These are phyloP conservation scores for Fusarium mexicanum DNA, from an alignment of 2,329 filamentous ascomycete genomes.

Conservation along the genomic window DNA sequence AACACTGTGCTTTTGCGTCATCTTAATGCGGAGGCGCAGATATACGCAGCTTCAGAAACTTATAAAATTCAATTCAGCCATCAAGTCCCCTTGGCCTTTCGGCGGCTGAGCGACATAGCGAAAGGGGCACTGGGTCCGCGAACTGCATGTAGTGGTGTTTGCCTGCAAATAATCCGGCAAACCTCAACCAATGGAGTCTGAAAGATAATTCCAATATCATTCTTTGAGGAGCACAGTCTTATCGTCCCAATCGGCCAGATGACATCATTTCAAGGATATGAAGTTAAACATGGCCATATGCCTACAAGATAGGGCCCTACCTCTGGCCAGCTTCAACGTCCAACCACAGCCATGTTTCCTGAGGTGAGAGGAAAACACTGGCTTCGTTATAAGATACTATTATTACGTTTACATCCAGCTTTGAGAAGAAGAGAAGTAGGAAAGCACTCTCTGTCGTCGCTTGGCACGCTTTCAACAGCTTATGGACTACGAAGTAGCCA, in stretches of 20 bases:
- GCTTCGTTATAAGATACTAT: not conserved
- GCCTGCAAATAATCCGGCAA: not conserved
- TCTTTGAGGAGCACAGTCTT: not conserved
- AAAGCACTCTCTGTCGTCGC: not conserved
- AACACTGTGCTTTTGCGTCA: not conserved
- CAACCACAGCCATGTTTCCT: not conserved
- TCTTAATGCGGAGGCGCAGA: too few species aligned
- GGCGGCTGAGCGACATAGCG: not conserved
- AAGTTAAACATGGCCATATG: not conserved
- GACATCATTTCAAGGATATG: not conserved
- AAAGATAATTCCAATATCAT: too few species aligned
- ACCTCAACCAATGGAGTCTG: not conserved
- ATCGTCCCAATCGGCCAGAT: too few species aligned
- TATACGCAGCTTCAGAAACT: not conserved
- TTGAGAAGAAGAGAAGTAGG: not conserved
- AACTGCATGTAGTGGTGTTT: not conserved
- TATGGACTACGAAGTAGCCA: too few species aligned
- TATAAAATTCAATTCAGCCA: too few species aligned
- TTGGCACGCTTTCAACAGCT: not conserved
- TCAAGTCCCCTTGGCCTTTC: not conserved
- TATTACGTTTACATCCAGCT: too few species aligned
- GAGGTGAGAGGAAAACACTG: not conserved
- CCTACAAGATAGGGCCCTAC: not conserved
- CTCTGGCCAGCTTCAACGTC: not conserved
- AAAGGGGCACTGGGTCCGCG: not conserved